Conservation (phyloP, 192 early-diverging fungal genomes). For the Phycomyces nitens region DNA sequence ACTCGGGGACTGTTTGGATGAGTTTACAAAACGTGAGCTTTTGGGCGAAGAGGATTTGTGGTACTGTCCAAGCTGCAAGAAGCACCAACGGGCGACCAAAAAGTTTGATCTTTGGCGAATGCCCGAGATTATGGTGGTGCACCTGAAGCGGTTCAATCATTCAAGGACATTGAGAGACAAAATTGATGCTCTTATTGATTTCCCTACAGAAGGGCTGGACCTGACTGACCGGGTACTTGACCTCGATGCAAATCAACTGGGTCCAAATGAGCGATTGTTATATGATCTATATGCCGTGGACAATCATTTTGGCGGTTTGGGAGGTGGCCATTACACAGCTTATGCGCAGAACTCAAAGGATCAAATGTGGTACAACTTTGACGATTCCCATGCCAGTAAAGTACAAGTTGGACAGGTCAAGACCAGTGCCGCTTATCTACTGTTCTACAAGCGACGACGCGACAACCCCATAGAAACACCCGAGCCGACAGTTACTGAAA, state of each 20-base stretch:
- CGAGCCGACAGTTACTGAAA: background rate
- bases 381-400: constrained; percentile 62
- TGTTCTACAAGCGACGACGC: constrained; percentile 53
- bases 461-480: background rate
- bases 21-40: constrained; percentile 72
- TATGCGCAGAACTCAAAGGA: constrained; percentile 65
- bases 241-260: constrained; percentile 3
- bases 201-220: constrained; percentile 63
- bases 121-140: constrained; percentile 79
- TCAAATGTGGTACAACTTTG: constrained; percentile 72
- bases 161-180: constrained; percentile 65
- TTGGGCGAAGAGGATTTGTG: constrained; percentile 72
- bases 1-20: constrained; percentile 67
- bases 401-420: constrained; percentile 24
- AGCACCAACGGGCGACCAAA: constrained; percentile 76
- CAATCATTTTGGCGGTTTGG: constrained; percentile 81
- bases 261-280: constrained; percentile 26
- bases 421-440: constrained; percentile 54
- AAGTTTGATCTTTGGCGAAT: constrained; percentile 77
- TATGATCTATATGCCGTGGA: constrained; percentile 79
- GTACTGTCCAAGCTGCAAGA: constrained; percentile 77
- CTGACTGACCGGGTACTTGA: constrained; percentile 48
- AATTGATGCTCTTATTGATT: constrained; percentile 70
- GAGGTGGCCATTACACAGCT: constrained; percentile 83
- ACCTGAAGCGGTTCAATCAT: constrained; percentile 79